phyloP scores from a whole-genome alignment of 2,329 filamentous ascomycete genomes.

The Pseudogymnoascus verrucosus region DNA sequence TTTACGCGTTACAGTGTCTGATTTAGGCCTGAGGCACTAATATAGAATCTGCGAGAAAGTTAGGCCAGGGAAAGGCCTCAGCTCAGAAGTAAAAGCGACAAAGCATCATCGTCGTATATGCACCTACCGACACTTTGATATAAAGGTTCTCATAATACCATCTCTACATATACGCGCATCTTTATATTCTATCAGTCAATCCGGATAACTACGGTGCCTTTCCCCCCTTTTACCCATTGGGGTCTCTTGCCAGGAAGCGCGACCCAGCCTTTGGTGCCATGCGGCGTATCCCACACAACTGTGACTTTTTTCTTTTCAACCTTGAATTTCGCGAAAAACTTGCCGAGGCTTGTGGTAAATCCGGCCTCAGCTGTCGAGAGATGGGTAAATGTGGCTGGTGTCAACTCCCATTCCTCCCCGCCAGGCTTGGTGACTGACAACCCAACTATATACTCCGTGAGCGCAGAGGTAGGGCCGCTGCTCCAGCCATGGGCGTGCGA shows the following conservation, averaged over 20 bases:
- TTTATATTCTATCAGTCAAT: background rate
- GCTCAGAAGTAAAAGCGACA: background rate
- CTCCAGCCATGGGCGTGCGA: constrained; percentile 45
- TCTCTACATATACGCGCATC: background rate
- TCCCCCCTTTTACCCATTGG: background rate
- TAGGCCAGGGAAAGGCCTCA: background rate
- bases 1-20: background rate
- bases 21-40: background rate
- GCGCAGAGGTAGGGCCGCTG: constrained; percentile 38
- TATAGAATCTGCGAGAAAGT: background rate
- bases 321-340: constrained; percentile 28
- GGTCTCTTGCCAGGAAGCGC: background rate
- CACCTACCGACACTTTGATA: background rate
- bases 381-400: constrained; percentile 33
- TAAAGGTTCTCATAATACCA: background rate
- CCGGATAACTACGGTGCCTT: background rate
- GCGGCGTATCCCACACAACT: background rate
- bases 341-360: constrained; percentile 33
- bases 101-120: background rate
- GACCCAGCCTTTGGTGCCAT: background rate
- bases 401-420: constrained; percentile 31
- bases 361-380: constrained; percentile 33
- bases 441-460: constrained; percentile 38
- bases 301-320: constrained; percentile 15
- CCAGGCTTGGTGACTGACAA: constrained; percentile 30